Base-by-base conservation (phyloP, 2,329 filamentous ascomycete species). In the Capronia coronata region DNA sequence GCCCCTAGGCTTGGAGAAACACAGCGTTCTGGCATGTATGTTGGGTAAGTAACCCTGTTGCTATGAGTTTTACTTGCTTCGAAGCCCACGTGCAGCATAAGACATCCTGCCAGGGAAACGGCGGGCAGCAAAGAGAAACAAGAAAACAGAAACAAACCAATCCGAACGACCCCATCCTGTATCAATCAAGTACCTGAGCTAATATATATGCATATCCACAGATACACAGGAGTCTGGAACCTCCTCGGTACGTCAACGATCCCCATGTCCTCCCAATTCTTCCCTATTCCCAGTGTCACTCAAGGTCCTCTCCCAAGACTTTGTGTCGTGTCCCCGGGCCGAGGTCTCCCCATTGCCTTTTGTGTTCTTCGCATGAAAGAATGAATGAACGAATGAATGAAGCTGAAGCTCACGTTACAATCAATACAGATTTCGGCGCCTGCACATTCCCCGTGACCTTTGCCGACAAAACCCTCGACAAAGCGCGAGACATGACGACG, bases 1-100 rank as follows among this genome's bases (percentile, higher is more conserved):
- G 66, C 67, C 1, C 64, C 67, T 1, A 60, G 66, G 13, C 48
- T 64, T 23, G 61, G 62, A 16, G 51, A 54, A 19, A 59, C 59
- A n/a, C 60, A 63, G 47, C 51, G 44, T 18, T 32, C 55, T 4
- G 38, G 47, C 27, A 39, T 60, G 6, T 63, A 64, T 46, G 50
- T 62, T 18, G 19, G 62, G 61, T 63, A 55, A 46, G 60, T 41
- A 25, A n/a, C n/a, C n/a, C n/a, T n/a, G 9, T 41, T 65, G 23
- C 64, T 63, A 19, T 32, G 25, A 5, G 25, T 10, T 10, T 10
- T 27, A 27, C 25, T 10, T 27, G 25, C 25, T 27, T 27, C 25
- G n/a, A n/a, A n/a, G n/a, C n/a, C n/a, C n/a, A n/a, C n/a, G n/a
- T n/a, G n/a, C n/a, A n/a, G n/a, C n/a, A n/a, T n/a, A n/a, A n/a